phyloP scores from a whole-genome alignment of 2,329 filamentous ascomycete species.

The Penicillium sp. region DNA sequence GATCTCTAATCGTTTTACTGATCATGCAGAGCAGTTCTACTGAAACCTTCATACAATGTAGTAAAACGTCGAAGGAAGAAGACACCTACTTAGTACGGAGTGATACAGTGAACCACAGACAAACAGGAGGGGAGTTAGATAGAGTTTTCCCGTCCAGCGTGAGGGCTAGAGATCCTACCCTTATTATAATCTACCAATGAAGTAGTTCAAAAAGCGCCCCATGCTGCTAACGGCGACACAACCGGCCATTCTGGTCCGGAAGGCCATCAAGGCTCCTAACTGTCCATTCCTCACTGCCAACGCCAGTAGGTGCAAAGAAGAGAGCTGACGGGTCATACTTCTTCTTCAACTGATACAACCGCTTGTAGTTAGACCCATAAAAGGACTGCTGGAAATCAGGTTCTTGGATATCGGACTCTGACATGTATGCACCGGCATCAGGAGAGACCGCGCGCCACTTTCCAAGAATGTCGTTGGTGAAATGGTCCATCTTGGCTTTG shows the following conservation, averaged over 20 bases:
- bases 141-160: too few relatives aligned
- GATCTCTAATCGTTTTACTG: too few relatives aligned
- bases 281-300: constrained; percentile 57
- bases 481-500: constrained; percentile 18
- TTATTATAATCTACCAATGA: too few relatives aligned
- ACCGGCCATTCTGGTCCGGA: constrained; percentile 40
- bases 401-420: constrained; percentile 53
- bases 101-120: too few relatives aligned
- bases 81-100: too few relatives aligned
- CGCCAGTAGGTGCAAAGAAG: constrained; percentile 54
- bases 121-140: too few relatives aligned
- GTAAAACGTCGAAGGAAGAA: too few relatives aligned
- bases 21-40: too few relatives aligned
- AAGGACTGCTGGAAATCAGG: constrained; percentile 35
- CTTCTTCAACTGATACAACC: constrained; percentile 48
- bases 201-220: too few relatives aligned
- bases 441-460: constrained; percentile 30
- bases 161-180: too few relatives aligned
- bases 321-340: constrained; percentile 53
- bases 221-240: constrained; percentile 36
- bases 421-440: constrained; percentile 37
- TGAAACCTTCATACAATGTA: too few relatives aligned
- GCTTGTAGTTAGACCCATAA: constrained; percentile 31
- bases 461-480: constrained; percentile 23
- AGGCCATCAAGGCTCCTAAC: constrained; percentile 35